A percentile compares a stretch with the other conserved stretches of the same genome.
Evolutionary conservation across 1,284 basidiomycete species (phyloP).

Genomic region (Leccinum griseonigrum): DNA sequence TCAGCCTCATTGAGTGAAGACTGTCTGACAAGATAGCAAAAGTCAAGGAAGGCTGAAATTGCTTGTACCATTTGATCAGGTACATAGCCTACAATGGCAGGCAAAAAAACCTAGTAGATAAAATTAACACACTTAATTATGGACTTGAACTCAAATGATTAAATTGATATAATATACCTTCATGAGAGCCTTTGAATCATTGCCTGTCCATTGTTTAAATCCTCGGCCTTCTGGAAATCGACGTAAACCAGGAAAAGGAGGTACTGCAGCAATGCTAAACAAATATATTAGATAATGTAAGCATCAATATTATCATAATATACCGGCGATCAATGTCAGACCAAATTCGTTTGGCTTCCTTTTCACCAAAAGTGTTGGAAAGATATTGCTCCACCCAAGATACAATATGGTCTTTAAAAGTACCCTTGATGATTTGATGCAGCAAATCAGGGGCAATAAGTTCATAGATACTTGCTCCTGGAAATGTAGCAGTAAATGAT

Average conservation of each 20-base stretch:
- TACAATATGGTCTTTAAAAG: not conserved
- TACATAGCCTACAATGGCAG: conserved; percentile 9
- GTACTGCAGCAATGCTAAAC: not conserved
- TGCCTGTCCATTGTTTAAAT: not conserved
- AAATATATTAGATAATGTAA: not conserved
- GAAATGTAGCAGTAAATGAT: not conserved
- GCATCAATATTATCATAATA: not conserved
- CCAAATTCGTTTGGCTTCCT: not conserved
- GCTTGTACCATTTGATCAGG: conserved; percentile 10
- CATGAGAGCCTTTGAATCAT: not conserved
- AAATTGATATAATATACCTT: not conserved
- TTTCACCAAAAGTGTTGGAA: not conserved
- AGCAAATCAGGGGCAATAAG: not conserved
- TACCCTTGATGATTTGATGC: not conserved
- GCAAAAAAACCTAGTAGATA: not conserved
- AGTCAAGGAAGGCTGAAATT: conserved; percentile 9
- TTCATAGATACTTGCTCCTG: not conserved
- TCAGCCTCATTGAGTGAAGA: not conserved
- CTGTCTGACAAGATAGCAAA: conserved; percentile 7
- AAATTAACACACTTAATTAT: not conserved
- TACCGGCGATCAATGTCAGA: not conserved
- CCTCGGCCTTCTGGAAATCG: not conserved
- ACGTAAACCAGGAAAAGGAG: not conserved
- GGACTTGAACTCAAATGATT: not conserved
- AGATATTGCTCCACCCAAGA: not conserved